Conservation (phyloP, 768 basidiomycete genomes). For the Serendipita sp. region DNA sequence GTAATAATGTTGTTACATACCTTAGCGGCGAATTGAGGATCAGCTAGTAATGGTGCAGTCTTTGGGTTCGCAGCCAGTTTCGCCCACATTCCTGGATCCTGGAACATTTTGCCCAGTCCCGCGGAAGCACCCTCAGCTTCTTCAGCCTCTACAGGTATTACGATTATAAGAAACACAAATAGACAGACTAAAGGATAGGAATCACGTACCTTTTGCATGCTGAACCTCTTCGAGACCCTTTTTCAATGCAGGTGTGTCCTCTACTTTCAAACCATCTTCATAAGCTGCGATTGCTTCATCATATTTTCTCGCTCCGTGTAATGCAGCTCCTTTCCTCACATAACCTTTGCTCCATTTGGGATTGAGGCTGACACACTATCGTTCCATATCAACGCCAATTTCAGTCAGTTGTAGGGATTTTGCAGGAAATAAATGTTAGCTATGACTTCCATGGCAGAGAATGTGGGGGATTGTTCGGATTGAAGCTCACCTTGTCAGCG, state of each 20-base stretch:
- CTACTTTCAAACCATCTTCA: conserved; percentile 62
- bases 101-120: conserved; percentile 62
- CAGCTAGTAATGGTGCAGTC: conserved; percentile 67
- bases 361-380: conserved; percentile 61
- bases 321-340: conserved; percentile 80
- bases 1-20: conserved; percentile 16
- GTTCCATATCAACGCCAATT: neutral
- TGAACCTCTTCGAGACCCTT: conserved; percentile 83
- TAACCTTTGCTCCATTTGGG: conserved; percentile 81
- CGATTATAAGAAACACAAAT: neutral
- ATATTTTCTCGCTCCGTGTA: conserved; percentile 66
- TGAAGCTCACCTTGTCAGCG: conserved; percentile 68
- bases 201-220: conserved; percentile 54
- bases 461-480: neutral
- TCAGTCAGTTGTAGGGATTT: neutral
- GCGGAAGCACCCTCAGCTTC: conserved; percentile 26
- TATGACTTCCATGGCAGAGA: neutral
- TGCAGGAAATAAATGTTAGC: neutral
- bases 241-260: conserved; percentile 64
- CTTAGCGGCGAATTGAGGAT: conserved; percentile 66
- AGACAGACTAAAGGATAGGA: no score
- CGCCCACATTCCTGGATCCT: conserved; percentile 63
- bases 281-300: conserved; percentile 76
- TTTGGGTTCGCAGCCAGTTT: conserved; percentile 81
- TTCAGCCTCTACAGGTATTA: conserved; percentile 20